These are phyloP conservation scores for Aspergillus sp. DNA, from an alignment of 2,329 filamentous ascomycete genomes.

Conservation along the genomic window DNA sequence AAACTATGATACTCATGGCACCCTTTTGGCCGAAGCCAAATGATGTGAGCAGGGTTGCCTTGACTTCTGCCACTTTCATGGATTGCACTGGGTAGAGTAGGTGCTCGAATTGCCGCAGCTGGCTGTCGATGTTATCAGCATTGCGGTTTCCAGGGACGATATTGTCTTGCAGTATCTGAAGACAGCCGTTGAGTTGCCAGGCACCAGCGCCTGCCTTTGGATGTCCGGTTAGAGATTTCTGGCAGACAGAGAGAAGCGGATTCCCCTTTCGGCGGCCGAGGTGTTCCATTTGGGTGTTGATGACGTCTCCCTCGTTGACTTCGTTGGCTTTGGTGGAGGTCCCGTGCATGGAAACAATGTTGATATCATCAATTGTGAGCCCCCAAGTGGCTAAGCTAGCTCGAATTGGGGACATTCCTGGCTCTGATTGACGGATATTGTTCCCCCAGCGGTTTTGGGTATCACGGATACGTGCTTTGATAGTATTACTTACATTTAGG, in stretches of 20 bases:
- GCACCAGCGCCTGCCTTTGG: constrained; percentile 97
- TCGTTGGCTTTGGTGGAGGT: constrained; percentile 97
- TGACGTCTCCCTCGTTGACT: constrained; percentile 96
- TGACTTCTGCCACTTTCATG: constrained; percentile 25
- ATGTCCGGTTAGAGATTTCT: constrained; percentile 96
- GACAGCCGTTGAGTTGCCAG: constrained; percentile 97
- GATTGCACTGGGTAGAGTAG: constrained; percentile 34
- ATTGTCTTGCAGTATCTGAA: constrained; percentile 89
- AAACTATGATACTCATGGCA: constrained; percentile 37
- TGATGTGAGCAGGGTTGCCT: constrained; percentile 41
- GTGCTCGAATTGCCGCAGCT: constrained; percentile 29
- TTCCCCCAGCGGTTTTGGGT: constrained; percentile 87
- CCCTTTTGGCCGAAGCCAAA: constrained; percentile 51
- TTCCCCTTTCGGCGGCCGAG: constrained; percentile 93
- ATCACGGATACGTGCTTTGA: constrained; percentile 70
- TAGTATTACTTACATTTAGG: not conserved
- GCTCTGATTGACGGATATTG: constrained; percentile 92
- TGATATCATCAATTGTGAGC: constrained; percentile 89
- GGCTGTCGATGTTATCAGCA: constrained; percentile 81
- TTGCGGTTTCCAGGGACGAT: constrained; percentile 94
- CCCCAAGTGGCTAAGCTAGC: constrained; percentile 95
- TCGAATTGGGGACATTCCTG: constrained; percentile 85
- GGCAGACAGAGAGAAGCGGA: constrained; percentile 84
- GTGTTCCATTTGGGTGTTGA: constrained; percentile 89
- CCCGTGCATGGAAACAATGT: constrained; percentile 93